Percentiles rank a stretch among this genome's conserved stretches.
Conservation (phyloP, 2,329 filamentous ascomycete species). For the Claviceps capensis region DNA sequence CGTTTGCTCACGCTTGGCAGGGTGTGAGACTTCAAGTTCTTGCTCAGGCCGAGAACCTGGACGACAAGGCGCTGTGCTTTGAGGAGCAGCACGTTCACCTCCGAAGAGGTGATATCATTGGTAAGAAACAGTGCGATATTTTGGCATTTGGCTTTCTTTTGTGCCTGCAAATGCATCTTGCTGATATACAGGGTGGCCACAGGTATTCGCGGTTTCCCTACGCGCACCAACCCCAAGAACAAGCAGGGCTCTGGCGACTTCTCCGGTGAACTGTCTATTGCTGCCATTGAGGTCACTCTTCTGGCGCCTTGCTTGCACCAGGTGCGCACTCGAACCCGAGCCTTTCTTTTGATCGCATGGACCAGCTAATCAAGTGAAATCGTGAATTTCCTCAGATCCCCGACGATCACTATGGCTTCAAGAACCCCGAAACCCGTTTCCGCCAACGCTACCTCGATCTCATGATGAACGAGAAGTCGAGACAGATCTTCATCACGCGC, state of each 20-base stretch:
- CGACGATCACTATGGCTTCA: conserved; percentile 84
- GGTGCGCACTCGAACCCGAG: conserved; percentile 37
- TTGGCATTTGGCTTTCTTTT: not conserved
- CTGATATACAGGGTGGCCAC: not conserved
- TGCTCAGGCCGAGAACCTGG: conserved; percentile 71
- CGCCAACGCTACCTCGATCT: conserved; percentile 89
- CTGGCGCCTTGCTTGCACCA: conserved; percentile 78
- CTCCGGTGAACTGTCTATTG: conserved; percentile 78
- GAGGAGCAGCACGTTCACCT: conserved; percentile 82
- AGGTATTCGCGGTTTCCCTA: conserved; percentile 17
- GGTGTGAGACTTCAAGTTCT: conserved; percentile 73
- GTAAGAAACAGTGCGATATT: conserved; percentile 19
- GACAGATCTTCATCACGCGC: conserved; percentile 72
- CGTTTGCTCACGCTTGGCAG: conserved; percentile 11
- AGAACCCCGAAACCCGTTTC: conserved; percentile 87
- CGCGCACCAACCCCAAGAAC: conserved; percentile 75
- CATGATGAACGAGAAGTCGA: conserved; percentile 85
- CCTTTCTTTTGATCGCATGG: not conserved
- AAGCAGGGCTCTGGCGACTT: conserved; percentile 58
- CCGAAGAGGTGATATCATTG: conserved; percentile 84
- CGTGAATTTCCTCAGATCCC: conserved; percentile 31
- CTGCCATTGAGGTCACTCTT: conserved; percentile 73
- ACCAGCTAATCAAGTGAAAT: not conserved
- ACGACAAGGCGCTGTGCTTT: conserved; percentile 53
- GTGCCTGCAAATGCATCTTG: not conserved